These are phyloP conservation scores for Cytospora piceae DNA, from an alignment of 2,329 filamentous ascomycete species.

Conservation along the genomic window DNA sequence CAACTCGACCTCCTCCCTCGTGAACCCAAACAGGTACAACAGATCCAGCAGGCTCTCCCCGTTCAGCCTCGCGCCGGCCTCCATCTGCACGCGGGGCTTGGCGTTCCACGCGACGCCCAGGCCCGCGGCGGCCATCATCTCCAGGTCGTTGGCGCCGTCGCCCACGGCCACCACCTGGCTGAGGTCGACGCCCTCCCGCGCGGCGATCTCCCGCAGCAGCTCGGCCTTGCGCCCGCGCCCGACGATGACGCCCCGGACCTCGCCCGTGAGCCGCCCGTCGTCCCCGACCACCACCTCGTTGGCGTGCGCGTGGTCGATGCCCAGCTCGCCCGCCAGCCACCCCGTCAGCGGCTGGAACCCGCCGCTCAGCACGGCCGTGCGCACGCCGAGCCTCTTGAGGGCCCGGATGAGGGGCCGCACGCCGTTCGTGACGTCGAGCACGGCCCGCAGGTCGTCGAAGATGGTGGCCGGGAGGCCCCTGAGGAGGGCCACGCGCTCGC, in stretches of 20 bases:
- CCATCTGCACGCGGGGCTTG: conserved; percentile 79
- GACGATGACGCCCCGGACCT: conserved; percentile 73
- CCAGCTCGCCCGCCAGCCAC: conserved; percentile 81
- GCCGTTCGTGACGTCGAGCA: conserved; percentile 81
- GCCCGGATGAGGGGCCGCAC: conserved; percentile 74
- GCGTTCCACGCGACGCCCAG: conserved; percentile 84
- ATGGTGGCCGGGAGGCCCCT: conserved; percentile 79
- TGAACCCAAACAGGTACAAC: conserved; percentile 74
- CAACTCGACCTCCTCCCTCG: conserved; percentile 62
- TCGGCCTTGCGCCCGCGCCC: conserved; percentile 76
- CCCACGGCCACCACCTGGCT: conserved; percentile 75
- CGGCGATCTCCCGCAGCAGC: conserved; percentile 71
- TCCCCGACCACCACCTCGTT: conserved; percentile 78
- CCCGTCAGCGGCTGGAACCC: conserved; percentile 88
- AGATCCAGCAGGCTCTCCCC: conserved; percentile 71
- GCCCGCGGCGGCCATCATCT: conserved; percentile 77
- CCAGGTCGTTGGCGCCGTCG: conserved; percentile 80
- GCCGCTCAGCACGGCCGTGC: conserved; percentile 87
- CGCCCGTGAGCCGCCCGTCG: conserved; percentile 67
- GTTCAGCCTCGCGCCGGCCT: conserved; percentile 74
- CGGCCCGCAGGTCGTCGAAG: conserved; percentile 74
- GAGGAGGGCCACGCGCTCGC: conserved; percentile 78
- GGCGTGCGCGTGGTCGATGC: conserved; percentile 85
- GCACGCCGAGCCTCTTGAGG: conserved; percentile 78
- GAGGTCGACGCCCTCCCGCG: conserved; percentile 65